Percentiles rank a stretch among this genome's conserved stretches.
Conservation (phyloP, 306 rosid genomes). For the Quercus gilva region DNA sequence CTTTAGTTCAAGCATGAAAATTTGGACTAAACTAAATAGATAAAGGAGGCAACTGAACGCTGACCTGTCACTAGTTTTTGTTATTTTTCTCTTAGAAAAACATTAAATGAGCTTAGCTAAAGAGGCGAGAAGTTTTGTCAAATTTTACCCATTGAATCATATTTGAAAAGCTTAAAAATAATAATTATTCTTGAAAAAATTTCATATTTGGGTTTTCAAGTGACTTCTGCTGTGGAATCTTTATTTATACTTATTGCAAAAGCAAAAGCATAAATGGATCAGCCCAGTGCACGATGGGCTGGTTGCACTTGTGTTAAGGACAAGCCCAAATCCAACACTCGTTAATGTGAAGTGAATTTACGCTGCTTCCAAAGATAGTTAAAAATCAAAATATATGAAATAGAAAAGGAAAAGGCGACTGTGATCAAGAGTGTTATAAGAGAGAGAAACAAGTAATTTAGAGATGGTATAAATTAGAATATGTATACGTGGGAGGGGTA, state of each 20-base stretch:
- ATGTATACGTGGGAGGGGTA: too few species aligned
- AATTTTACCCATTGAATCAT: background rate
- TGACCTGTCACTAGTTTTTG: conserved; percentile 14
- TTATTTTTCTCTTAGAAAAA: background rate
- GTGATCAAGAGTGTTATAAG: too few species aligned
- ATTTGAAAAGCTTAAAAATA: background rate
- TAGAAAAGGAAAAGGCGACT: too few species aligned
- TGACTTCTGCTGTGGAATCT: background rate
- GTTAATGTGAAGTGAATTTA: too few species aligned
- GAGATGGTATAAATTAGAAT: too few species aligned
- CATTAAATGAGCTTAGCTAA: background rate
- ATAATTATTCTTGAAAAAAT: background rate
- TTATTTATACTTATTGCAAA: background rate
- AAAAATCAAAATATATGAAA: too few species aligned
- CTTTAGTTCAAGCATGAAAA: conserved; percentile 10
- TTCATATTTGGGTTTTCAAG: background rate
- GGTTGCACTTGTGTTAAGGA: too few species aligned
- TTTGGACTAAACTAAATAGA: background rate
- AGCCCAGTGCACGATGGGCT: too few species aligned
- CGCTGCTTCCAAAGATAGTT: too few species aligned
- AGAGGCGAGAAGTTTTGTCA: background rate
- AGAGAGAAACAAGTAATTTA: too few species aligned
- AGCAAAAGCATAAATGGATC: too few species aligned
- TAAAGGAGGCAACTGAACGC: conserved; percentile 1
- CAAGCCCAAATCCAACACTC: too few species aligned